Base-by-base conservation (phyloP, 352 stramenopile genomes). In the Globisporangium lucens region DNA sequence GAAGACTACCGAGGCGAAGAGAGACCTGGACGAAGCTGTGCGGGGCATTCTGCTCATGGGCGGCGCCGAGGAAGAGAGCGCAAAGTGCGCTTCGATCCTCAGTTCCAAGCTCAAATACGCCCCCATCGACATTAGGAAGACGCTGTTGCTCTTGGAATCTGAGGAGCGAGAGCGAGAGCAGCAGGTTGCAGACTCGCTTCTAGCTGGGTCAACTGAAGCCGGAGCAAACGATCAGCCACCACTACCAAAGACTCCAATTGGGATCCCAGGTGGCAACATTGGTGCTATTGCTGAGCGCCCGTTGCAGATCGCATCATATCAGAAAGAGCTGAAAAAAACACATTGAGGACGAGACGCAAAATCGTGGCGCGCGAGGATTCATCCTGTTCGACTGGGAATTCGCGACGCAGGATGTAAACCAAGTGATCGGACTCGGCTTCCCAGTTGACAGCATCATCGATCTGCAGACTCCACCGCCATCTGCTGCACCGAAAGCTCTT, bases 321-420 rank as follows among this genome's bases (percentile, higher is more conserved):
- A 68, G 4, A 2, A 6, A 0, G 46, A 66, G 8, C 29, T 85
- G 2, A 56, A 61, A n/a, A n/a, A 36, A 41, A 3, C 51, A 56
- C 27, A 63, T 85, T 4, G 17, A n/a, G 0, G 41, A 53, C 6
- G 13, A 59, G 8, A 75, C 83, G 69, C 10, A 38, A 27, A 20
- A 61, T 2, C 43, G 68, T 2, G 36, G 43, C 3, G 77, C 76
- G 15, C 70, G 77, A n/a, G 81, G 79, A 1, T 74, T 86, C 30
- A 66, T 91, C 15, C 65, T 91, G 24, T 89, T 75, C 69, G 89
- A 89, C 27, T 88, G 75, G 69, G 71, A 78, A 20, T 84, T 90
- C 62, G 74, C 80, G 13, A 64, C 49, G 0, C 64, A 62, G 29
- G 79, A 90, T 22, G 72, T 78, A 1, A 83, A 85, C 55, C 41